Conservation (phyloP, 164 flowering plant species). For the grape (Vitis vinifera) region DNA sequence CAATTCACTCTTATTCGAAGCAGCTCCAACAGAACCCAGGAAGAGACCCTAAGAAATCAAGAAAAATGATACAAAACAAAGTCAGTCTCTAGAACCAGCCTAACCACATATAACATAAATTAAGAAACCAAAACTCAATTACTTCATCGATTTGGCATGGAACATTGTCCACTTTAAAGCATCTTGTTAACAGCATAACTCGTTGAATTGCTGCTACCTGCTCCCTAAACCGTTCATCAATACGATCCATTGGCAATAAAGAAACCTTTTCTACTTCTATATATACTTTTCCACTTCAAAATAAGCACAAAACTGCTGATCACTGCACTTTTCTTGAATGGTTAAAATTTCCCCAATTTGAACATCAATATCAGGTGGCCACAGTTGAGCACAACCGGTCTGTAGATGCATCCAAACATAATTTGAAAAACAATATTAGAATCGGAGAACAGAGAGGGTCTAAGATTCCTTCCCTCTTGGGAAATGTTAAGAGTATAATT, state of each 20-base stretch:
- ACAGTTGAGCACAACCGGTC: neutral
- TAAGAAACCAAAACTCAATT: neutral
- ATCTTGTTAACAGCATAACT: conserved; percentile 30
- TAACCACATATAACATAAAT: neutral
- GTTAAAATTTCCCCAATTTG: neutral
- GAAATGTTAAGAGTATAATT: no score
- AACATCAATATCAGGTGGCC: neutral
- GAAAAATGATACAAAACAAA: neutral
- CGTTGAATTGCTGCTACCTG: conserved; percentile 34
- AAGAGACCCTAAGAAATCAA: conserved; percentile 60
- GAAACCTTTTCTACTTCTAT: neutral
- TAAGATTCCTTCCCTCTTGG: no score
- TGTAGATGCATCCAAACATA: neutral
- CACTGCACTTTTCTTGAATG: neutral
- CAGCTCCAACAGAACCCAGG: conserved; percentile 89
- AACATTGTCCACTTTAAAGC: conserved; percentile 42
- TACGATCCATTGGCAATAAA: conserved; percentile 32
- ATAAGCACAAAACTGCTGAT: neutral
- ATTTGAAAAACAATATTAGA: neutral
- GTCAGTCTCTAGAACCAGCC: neutral
- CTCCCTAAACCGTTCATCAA: conserved; percentile 27
- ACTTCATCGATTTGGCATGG: conserved; percentile 82
- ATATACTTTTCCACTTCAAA: conserved; percentile 1
- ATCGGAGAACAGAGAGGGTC: no score
- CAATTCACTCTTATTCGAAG: conserved; percentile 51